These are phyloP conservation scores for Phytophthora cryptogea DNA, from an alignment of 352 stramenopile species.

Conservation along the genomic window DNA sequence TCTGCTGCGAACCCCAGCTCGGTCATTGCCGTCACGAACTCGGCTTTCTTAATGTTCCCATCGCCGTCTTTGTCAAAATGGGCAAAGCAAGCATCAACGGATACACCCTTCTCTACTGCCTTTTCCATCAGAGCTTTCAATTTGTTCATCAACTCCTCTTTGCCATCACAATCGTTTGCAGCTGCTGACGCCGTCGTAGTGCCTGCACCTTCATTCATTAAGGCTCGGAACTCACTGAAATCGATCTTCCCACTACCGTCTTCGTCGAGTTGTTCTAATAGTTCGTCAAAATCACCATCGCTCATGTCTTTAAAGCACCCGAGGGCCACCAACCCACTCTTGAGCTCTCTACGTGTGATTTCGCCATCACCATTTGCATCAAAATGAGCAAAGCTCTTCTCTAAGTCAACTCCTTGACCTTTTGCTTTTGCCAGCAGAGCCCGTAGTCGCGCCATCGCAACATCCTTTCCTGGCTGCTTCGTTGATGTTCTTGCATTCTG, in stretches of 20 bases:
- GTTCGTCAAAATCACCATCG: conserved; percentile 41
- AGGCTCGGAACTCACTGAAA: conserved; percentile 57
- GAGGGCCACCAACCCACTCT: conserved; percentile 48
- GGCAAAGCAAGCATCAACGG: conserved; percentile 61
- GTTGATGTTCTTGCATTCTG: neutral
- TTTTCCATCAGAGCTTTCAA: conserved; percentile 50
- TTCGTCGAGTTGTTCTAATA: conserved; percentile 53
- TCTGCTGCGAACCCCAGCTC: conserved; percentile 51
- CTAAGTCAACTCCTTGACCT: conserved; percentile 48
- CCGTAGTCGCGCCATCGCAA: conserved; percentile 18
- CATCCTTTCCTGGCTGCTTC: conserved; percentile 7
- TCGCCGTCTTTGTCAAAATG: conserved; percentile 89
- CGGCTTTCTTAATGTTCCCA: conserved; percentile 56
- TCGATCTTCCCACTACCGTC: conserved; percentile 64
- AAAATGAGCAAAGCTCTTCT: conserved; percentile 68
- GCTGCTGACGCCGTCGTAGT: too few relatives aligned
- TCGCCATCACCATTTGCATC: conserved; percentile 63
- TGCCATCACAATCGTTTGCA: neutral
- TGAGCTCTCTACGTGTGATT: conserved; percentile 63
- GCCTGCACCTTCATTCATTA: conserved; percentile 26
- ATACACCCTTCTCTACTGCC: conserved; percentile 52
- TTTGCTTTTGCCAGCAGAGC: conserved; percentile 41
- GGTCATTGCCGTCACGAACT: conserved; percentile 62
- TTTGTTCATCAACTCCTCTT: conserved; percentile 35
- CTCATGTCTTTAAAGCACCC: conserved; percentile 51